These are phyloP conservation scores for Metschnikowia kofuensis DNA, from an alignment of 805 yeast species.

Conservation along the genomic window DNA sequence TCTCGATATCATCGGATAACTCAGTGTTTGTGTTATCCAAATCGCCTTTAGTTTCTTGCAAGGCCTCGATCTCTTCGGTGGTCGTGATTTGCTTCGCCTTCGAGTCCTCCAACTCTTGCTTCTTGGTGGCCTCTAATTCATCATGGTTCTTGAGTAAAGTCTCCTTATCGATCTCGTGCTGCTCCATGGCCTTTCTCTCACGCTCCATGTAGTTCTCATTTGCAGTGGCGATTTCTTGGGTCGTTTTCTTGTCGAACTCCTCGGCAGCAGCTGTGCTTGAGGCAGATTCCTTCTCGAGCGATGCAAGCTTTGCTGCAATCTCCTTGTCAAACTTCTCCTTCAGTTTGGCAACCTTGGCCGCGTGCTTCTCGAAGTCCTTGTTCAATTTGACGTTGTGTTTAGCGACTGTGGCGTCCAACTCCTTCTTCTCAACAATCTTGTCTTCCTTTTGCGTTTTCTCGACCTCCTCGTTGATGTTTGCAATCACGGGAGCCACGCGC, in stretches of 20 bases:
- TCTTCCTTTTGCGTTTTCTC: constrained; percentile 43
- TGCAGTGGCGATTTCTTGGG: constrained; percentile 44
- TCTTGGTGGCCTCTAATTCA: constrained; percentile 43
- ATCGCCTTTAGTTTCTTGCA: constrained; percentile 42
- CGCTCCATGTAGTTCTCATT: constrained; percentile 43
- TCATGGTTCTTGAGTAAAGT: constrained; percentile 41
- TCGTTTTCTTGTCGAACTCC: constrained; percentile 40
- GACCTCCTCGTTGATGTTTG: constrained; percentile 50
- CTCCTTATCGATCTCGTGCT: constrained; percentile 45
- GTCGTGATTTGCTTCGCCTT: constrained; percentile 41
- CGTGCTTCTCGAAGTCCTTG: constrained; percentile 35
- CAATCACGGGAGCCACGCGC: constrained; percentile 54
- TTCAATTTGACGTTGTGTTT: constrained; percentile 36
- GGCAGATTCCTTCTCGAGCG: constrained; percentile 21
- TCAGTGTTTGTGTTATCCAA: constrained; percentile 39
- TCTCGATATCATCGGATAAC: constrained; percentile 38
- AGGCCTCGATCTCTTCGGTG: constrained; percentile 42
- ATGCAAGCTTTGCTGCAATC: constrained; percentile 30
- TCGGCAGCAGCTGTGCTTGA: constrained; percentile 30
- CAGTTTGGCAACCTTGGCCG: constrained; percentile 36
- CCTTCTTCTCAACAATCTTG: constrained; percentile 38
- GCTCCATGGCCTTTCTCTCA: constrained; percentile 45
- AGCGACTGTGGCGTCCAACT: constrained; percentile 34
- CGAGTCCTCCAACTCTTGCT: constrained; percentile 42
- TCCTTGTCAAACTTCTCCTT: constrained; percentile 41